A percentile compares a stretch with the other conserved stretches of the same genome.
phyloP scores from a whole-genome alignment of 2,329 filamentous ascomycete genomes.

The Scytalidium lignicola region DNA sequence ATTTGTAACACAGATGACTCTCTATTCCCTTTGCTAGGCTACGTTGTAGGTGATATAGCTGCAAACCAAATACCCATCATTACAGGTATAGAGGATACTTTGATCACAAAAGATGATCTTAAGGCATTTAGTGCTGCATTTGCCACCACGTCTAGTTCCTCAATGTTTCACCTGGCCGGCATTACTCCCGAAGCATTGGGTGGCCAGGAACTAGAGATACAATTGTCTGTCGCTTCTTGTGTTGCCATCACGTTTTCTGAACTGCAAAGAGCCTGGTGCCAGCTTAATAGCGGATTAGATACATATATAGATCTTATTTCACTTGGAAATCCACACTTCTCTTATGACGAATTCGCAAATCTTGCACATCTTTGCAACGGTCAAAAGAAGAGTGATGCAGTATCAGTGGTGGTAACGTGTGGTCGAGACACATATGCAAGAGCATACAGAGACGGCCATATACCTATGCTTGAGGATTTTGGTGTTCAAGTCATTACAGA shows the following conservation, averaged over 20 bases:
- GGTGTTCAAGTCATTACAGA: conserved; percentile 37
- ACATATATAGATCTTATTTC: conserved; percentile 32
- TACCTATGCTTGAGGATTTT: conserved; percentile 24
- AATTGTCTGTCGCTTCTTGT: background rate
- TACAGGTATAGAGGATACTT: conserved; percentile 25
- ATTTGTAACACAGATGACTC: conserved; percentile 29
- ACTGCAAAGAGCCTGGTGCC: conserved; percentile 9
- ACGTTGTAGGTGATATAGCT: conserved; percentile 28
- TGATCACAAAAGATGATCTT: conserved; percentile 26
- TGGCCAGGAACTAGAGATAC: conserved; percentile 6
- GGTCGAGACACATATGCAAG: conserved; percentile 11
- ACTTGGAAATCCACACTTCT: conserved; percentile 41
- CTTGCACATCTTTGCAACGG: conserved; percentile 27
- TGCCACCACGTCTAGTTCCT: conserved; percentile 34
- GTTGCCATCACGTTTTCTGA: background rate
- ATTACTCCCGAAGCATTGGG: conserved; percentile 33
- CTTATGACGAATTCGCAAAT: conserved; percentile 30
- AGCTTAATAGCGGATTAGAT: conserved; percentile 16
- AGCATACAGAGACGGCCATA: conserved; percentile 24
- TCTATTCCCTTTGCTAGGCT: conserved; percentile 35
- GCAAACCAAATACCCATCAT: conserved; percentile 31
- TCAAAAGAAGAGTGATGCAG: conserved; percentile 16
- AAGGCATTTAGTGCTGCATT: conserved; percentile 42
- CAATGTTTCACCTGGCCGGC: conserved; percentile 39
- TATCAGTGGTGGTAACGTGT: conserved; percentile 15